Conservation (phyloP, 73 alveolate species). For the Paramecium tetraurelia region DNA sequence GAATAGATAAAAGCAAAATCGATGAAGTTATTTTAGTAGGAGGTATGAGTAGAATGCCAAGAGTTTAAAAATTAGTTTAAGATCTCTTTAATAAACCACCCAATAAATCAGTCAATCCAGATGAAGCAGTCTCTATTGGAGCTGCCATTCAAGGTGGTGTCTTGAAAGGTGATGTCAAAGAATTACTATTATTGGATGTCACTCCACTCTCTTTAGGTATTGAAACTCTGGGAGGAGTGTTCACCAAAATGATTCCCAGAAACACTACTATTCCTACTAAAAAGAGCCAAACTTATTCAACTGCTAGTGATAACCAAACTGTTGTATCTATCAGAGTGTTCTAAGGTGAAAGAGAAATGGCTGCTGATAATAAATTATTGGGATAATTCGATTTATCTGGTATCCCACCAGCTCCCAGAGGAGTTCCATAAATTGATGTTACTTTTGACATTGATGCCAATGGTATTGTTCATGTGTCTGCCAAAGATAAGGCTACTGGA, state of each 20-base stretch:
- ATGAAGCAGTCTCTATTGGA: constrained; percentile 98
- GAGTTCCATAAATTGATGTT: constrained; percentile 97
- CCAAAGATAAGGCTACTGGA: constrained; percentile 96
- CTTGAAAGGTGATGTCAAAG: constrained; percentile 91
- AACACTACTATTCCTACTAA: constrained; percentile 98
- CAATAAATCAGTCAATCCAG: constrained; percentile 90
- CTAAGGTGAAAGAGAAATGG: constrained; percentile 98
- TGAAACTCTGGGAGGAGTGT: constrained; percentile 93
- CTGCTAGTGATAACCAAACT: constrained; percentile 94
- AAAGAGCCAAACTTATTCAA: constrained; percentile 90
- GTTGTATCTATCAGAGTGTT: constrained; percentile 88
- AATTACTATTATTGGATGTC: constrained; percentile 90
- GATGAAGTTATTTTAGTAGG: constrained; percentile 97
- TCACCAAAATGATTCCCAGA: constrained; percentile 92
- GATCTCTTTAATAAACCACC: constrained; percentile 82
- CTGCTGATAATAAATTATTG: constrained; percentile 89
- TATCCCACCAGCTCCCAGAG: constrained; percentile 92
- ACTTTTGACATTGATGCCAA: constrained; percentile 97
- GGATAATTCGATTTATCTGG: constrained; percentile 95
- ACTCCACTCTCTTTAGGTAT: constrained; percentile 98
- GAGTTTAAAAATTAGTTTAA: constrained; percentile 86
- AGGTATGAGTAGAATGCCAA: constrained; percentile 98
- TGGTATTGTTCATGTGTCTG: constrained; percentile 97
- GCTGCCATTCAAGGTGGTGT: constrained; percentile 98
- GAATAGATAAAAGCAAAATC: constrained; percentile 82